These are phyloP conservation scores for Cercospora beticola DNA, from an alignment of 2,329 filamentous ascomycete genomes.

Conservation along the genomic window DNA sequence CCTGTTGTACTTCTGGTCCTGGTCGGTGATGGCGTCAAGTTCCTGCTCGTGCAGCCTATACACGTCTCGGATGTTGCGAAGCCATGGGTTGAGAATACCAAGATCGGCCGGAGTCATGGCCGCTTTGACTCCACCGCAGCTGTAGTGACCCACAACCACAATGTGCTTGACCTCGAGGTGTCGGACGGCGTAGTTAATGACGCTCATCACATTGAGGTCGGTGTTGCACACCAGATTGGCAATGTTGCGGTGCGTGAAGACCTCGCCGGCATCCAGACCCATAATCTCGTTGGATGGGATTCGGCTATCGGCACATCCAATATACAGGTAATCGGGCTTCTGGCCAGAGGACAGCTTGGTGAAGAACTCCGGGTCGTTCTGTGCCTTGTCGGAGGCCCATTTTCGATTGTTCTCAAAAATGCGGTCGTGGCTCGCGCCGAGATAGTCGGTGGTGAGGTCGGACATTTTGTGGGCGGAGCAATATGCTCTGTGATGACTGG, in stretches of 20 bases:
- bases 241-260: conserved; percentile 87
- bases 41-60: conserved; percentile 17
- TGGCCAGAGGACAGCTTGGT: conserved; percentile 65
- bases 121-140: conserved; percentile 58
- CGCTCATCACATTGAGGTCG: conserved; percentile 72
- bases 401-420: conserved; percentile 65
- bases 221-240: conserved; percentile 73
- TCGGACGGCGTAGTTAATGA: conserved; percentile 74
- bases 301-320: conserved; percentile 81
- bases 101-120: conserved; percentile 56
- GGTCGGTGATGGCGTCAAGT: conserved; percentile 13
- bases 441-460: conserved; percentile 13
- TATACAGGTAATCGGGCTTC: conserved; percentile 68
- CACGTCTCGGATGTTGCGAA: conserved; percentile 52
- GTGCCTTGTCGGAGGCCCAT: conserved; percentile 65
- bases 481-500: conserved; percentile 3
- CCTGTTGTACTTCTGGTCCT: conserved; percentile 18
- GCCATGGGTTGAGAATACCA: conserved; percentile 59
- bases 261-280: conserved; percentile 73
- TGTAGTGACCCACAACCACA: conserved; percentile 60
- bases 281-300: conserved; percentile 79
- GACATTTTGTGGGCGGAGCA: conserved; percentile 17
- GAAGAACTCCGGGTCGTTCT: conserved; percentile 70
- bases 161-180: conserved; percentile 65
- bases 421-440: conserved; percentile 14